These are phyloP conservation scores for Parafenestella ontariensis DNA, from an alignment of 2,329 filamentous ascomycete species.

Conservation along the genomic window DNA sequence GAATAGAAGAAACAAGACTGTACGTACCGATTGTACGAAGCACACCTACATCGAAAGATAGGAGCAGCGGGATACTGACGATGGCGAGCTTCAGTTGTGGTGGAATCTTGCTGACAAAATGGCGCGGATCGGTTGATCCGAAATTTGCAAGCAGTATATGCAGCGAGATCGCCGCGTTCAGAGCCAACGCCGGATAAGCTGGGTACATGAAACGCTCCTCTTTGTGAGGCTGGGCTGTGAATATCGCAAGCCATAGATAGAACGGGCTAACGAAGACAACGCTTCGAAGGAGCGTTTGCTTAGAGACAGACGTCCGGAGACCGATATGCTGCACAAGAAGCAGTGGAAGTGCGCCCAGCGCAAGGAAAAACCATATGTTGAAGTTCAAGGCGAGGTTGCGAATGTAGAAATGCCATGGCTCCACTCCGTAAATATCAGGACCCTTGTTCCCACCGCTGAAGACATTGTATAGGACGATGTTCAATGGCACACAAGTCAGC, in stretches of 20 bases:
- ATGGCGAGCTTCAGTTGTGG: slow-evolving; percentile 72
- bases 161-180: slow-evolving; percentile 85
- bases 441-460: slow-evolving; percentile 80
- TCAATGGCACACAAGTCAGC: slow-evolving; percentile 79
- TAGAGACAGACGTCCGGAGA: slow-evolving; percentile 66
- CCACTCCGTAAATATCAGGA: slow-evolving; percentile 91
- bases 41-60: slow-evolving; percentile 70
- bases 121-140: slow-evolving; percentile 72
- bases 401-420: slow-evolving; percentile 96
- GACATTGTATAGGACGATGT: slow-evolving; percentile 95
- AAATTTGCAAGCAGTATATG: slow-evolving; percentile 81
- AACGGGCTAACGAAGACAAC: slow-evolving; percentile 83
- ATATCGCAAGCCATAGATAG: slow-evolving; percentile 93
- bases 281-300: slow-evolving; percentile 75
- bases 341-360: slow-evolving; percentile 75
- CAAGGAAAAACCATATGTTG: slow-evolving; percentile 90
- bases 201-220: slow-evolving; percentile 99
- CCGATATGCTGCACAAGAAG: slow-evolving; percentile 75
- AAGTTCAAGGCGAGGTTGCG: slow-evolving; percentile 93
- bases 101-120: slow-evolving; percentile 74
- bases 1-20: neutral
- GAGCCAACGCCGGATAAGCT: slow-evolving; percentile 84
- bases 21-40: slow-evolving; percentile 69
- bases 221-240: slow-evolving; percentile 92
- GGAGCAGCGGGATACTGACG: slow-evolving; percentile 66